phyloP scores from a whole-genome alignment of 257 asterid species.

The Solanum bukasovii region DNA sequence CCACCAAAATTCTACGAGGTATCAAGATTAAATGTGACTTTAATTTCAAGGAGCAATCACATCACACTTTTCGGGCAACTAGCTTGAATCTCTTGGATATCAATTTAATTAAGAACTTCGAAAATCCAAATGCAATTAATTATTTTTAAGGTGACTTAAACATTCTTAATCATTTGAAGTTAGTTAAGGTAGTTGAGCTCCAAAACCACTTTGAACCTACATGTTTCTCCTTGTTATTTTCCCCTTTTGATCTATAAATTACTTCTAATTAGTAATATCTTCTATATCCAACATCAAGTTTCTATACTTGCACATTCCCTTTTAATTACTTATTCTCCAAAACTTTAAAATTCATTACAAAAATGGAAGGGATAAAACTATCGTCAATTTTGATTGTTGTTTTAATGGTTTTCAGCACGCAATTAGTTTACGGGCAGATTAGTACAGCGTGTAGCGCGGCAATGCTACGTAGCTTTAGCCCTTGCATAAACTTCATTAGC shows the following conservation, averaged over 20 bases:
- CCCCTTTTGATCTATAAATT: not conserved
- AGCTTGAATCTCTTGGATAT: not conserved
- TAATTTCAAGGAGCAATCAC: not conserved
- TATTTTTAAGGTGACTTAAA: constrained; percentile 1
- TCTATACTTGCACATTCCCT: constrained; percentile 14
- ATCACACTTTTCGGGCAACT: not conserved
- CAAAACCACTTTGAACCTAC: constrained; percentile 10
- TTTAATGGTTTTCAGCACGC: not conserved
- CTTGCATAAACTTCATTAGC: constrained; percentile 36
- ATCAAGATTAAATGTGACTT: not conserved
- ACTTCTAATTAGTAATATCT: not conserved
- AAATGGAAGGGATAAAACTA: constrained; percentile 12
- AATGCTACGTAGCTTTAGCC: constrained; percentile 46
- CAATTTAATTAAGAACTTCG: not conserved
- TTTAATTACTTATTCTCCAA: not conserved
- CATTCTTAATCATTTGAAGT: not conserved
- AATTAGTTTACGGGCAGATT: constrained; percentile 31
- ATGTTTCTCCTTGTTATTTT: not conserved
- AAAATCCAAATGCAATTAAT: not conserved
- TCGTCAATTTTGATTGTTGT: constrained; percentile 14
- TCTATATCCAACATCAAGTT: not conserved
- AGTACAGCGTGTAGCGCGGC: constrained; percentile 40
- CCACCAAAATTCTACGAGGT: not conserved
- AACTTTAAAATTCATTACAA: not conserved
- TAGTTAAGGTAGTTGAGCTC: constrained; percentile 13